Evolutionary conservation across 352 stramenopile species (phyloP), one percentile per base, ranked within the genome.

Genomic region (Aphanomyces cochlioides): DNA sequence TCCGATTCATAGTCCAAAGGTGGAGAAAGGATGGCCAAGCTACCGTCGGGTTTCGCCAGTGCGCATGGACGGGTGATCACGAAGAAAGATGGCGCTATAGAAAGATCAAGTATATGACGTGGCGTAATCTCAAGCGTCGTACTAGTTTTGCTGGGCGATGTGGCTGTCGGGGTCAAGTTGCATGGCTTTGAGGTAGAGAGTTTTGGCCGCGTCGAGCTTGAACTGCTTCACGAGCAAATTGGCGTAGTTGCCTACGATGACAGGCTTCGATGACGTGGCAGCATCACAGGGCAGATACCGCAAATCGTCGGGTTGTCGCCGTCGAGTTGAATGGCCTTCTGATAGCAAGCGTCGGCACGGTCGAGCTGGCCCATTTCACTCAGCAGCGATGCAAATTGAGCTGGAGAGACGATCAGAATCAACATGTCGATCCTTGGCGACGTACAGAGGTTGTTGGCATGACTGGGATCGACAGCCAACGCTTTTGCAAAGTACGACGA

Each of bases 361-460:
- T 39, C 21, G 19, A 67, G 43, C 28, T 67, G 15, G 10, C 43
- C 43, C 10, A 56, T 56, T 19, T 54, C 59, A 41, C 38, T 56
- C 59, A 67, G 41, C 19, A 67, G 28, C 41, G 59, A 67, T 40
- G 59, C 59, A 38, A 41, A 67, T 41, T 67, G 59, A 19, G 41
- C 59, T 67, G 43, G 5, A 17, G 13, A 40, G n/a, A 28, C 7
- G 38, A 66, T 61, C 5, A 13, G 41, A 50, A 28, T 56, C 7
- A 50, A 39, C 59, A 66, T 0, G 4, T 64, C 13, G 8, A 8
- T 41, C 39, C 15, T 48, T 45, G 21, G 10, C 19, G 13, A 54
- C 59, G 41, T 56, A 67, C 59, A 48, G 7, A 67, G 41, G 59
- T 67, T 67, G 41, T 67, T 67, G 19, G 56, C n/a, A 45, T 67